These are phyloP conservation scores for Pyrus bretschneideri DNA, from an alignment of 306 rosid species.

Conservation along the genomic window DNA sequence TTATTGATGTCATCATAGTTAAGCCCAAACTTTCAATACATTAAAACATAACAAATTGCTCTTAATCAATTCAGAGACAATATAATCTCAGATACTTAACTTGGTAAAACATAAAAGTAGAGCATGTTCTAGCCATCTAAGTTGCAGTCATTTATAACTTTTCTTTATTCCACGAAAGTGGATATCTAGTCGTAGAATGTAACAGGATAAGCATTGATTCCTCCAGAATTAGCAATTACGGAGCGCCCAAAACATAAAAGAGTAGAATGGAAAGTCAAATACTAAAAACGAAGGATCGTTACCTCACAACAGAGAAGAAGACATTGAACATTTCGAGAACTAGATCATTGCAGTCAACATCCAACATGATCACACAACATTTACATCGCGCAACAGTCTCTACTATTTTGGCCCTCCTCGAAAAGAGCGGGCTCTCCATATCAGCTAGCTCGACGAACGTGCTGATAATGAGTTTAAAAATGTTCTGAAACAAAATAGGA, in stretches of 20 bases:
- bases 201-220: not conserved
- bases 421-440: conserved; percentile 49
- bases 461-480: conserved; percentile 59
- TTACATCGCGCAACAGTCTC: conserved; percentile 68
- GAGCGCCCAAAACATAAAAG: not conserved
- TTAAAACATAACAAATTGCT: not conserved
- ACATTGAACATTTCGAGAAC: conserved; percentile 63
- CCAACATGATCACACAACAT: conserved; percentile 84
- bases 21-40: not conserved
- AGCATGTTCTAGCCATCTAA: conserved; percentile 1
- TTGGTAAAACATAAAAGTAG: not conserved
- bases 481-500: conserved; percentile 38
- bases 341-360: conserved; percentile 59
- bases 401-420: conserved; percentile 71
- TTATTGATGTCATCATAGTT: conserved; percentile 8
- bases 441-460: conserved; percentile 70
- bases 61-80: not conserved
- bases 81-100: not conserved
- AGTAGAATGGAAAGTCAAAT: not conserved
- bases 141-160: not conserved
- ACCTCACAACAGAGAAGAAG: conserved; percentile 85
- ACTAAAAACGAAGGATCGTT: conserved; percentile 1
- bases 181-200: not conserved
- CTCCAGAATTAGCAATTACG: not conserved
- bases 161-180: not conserved